Evolutionary conservation across 345 rosid genomes (phyloP).

Genomic region (Hibiscus trionum): DNA sequence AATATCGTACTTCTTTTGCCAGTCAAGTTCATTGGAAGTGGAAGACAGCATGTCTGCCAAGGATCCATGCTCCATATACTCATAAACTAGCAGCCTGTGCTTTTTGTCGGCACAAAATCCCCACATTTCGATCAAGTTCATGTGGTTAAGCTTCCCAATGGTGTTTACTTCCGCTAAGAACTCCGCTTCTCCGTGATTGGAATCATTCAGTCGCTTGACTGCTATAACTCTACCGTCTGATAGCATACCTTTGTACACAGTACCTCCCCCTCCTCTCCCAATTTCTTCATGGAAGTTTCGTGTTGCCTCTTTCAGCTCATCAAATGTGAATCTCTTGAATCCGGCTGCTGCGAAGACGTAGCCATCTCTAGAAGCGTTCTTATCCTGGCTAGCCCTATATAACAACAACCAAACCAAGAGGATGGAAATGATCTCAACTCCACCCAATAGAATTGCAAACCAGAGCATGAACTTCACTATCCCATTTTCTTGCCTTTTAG

Average conservation of each 20-base stretch:
- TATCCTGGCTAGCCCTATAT: neutral
- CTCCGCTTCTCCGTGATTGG: neutral
- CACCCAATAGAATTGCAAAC: neutral
- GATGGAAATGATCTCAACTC: neutral
- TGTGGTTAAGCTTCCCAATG: neutral
- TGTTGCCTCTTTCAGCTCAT: neutral
- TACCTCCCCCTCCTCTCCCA: neutral
- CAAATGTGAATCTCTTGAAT: neutral
- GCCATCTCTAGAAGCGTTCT: neutral
- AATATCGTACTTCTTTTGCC: slow-evolving; percentile 16
- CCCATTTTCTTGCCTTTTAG: neutral
- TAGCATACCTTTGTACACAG: neutral
- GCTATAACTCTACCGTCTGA: neutral
- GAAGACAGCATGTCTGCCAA: neutral
- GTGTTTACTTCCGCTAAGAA: neutral
- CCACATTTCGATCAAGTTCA: neutral
- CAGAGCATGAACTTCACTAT: neutral
- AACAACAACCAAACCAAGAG: neutral
- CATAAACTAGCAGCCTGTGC: neutral
- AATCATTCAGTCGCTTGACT: neutral
- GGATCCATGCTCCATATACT: slow-evolving; percentile 10
- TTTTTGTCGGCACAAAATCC: neutral
- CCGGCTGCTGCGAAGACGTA: slow-evolving; percentile 7
- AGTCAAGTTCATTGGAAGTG: slow-evolving; percentile 7
- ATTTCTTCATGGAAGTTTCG: neutral